Percentiles rank a stretch among this genome's conserved stretches.
phyloP scores from a whole-genome alignment of 1,284 basidiomycete species.

The Cryptococcus deneoformans region DNA sequence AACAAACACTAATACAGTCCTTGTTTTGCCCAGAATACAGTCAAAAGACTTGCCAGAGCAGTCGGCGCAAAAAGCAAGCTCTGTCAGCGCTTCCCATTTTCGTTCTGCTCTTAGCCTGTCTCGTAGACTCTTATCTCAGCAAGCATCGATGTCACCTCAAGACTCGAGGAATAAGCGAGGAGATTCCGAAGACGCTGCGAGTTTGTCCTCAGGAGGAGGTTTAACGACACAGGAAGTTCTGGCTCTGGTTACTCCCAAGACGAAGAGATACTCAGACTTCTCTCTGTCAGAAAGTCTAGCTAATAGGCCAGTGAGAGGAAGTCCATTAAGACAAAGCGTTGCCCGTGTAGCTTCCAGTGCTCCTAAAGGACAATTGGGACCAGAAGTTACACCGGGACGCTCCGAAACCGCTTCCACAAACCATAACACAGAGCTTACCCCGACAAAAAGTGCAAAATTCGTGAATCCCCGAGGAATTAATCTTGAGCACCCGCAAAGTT shows the following conservation, averaged over 20 bases:
- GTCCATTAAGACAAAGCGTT: constrained; percentile 28
- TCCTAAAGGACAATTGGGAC: too few relatives aligned
- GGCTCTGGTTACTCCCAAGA: constrained; percentile 33
- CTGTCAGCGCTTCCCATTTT: constrained; percentile 14
- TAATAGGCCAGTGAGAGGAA: constrained; percentile 9
- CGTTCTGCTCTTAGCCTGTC: constrained; percentile 23
- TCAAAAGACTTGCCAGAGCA: constrained; percentile 32
- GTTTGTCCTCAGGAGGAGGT: too few relatives aligned
- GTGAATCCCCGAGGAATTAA: constrained; percentile 15
- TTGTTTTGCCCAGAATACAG: constrained; percentile 27
- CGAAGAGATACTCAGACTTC: constrained; percentile 19
- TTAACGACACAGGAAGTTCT: constrained; percentile 1
- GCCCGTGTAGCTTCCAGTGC: constrained; percentile 14
- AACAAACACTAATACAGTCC: neutral
- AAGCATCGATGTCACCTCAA: neutral
- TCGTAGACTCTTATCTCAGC: constrained; percentile 21
- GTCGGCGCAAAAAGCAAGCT: constrained; percentile 37
- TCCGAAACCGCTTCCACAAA: constrained; percentile 13
- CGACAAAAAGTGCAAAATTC: constrained; percentile 26
- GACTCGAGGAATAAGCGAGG: neutral
- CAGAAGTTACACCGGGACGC: constrained; percentile 6
- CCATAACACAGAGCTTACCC: constrained; percentile 16
- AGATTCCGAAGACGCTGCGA: neutral
- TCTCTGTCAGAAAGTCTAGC: neutral
- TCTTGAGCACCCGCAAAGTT: constrained; percentile 12